Conservation (phyloP, 176 grass and related monocot species). For the Phoenix dactylifera region DNA sequence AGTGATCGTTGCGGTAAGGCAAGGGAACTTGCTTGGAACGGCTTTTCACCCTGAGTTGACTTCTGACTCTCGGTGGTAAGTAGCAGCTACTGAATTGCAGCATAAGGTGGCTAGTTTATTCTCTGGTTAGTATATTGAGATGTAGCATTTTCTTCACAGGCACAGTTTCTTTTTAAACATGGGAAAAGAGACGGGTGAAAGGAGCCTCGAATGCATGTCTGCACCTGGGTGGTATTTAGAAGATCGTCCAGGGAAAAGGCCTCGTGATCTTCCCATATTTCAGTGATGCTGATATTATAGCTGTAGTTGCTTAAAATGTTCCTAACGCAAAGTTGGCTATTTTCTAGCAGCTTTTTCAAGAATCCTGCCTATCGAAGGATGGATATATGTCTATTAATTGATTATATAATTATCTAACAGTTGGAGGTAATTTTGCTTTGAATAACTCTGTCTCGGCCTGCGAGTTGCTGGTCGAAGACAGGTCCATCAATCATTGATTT, state of each 20-base stretch:
- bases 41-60: slow-evolving; percentile 95
- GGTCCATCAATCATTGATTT: no score
- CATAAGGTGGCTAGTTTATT: not conserved
- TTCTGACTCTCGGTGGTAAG: slow-evolving; percentile 86
- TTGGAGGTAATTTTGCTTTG: no score
- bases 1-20: slow-evolving; percentile 80
- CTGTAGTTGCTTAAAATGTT: no score
- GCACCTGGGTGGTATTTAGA: slow-evolving; percentile 17
- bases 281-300: slow-evolving; percentile 25
- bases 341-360: no score
- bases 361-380: no score
- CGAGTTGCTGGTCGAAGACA: no score
- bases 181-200: slow-evolving; percentile 49
- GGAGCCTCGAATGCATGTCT: slow-evolving; percentile 22
- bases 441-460: no score
- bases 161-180: slow-evolving; percentile 78
- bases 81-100: not conserved
- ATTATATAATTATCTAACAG: no score
- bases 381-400: no score
- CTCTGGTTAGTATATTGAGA: not conserved
- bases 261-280: slow-evolving; percentile 75
- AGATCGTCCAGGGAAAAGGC: slow-evolving; percentile 18
- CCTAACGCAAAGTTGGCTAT: no score
- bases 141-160: slow-evolving; percentile 18
- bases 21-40: slow-evolving; percentile 83